Percentiles rank a stretch among this genome's conserved stretches.
These are phyloP conservation scores for Anacardium occidentale DNA, from an alignment of 345 rosid species.

Conservation along the genomic window DNA sequence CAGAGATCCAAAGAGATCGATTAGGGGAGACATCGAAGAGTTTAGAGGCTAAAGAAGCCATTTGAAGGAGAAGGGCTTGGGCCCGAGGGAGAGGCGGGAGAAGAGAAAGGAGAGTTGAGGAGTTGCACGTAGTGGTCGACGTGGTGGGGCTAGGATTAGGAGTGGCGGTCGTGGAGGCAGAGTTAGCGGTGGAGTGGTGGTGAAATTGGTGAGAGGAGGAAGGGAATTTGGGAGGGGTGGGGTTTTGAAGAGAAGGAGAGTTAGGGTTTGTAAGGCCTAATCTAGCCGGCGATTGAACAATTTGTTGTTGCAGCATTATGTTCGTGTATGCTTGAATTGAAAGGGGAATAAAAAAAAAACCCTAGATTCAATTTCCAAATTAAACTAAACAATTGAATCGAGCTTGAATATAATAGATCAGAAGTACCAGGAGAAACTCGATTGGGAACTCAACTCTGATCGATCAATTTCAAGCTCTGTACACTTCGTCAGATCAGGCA, in stretches of 20 bases:
- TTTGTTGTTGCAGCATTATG: constrained; percentile 79
- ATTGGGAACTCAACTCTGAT: background rate
- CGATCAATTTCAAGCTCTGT: background rate
- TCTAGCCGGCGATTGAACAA: constrained; percentile 85
- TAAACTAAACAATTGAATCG: background rate
- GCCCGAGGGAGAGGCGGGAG: constrained; percentile 92
- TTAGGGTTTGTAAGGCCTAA: constrained; percentile 73
- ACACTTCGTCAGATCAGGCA: no score
- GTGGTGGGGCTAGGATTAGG: constrained; percentile 18
- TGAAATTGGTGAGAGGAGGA: constrained; percentile 22
- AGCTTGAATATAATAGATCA: background rate
- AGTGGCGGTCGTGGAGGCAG: constrained; percentile 37
- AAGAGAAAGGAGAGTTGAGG: constrained; percentile 69
- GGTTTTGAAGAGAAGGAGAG: constrained; percentile 68
- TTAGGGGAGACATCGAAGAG: constrained; percentile 80
- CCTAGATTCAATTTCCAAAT: background rate
- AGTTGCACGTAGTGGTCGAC: constrained; percentile 38
- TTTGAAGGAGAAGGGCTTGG: constrained; percentile 79
- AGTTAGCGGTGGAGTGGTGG: constrained; percentile 38
- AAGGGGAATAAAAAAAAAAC: background rate
- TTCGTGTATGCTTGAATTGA: background rate
- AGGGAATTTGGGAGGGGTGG: constrained; percentile 59
- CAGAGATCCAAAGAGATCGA: constrained; percentile 68
- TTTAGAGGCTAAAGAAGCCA: constrained; percentile 67
- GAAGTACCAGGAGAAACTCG: background rate